A percentile compares a stretch with the other conserved stretches of the same genome.
These are phyloP conservation scores for Ophiostoma ips DNA, from an alignment of 2,329 filamentous ascomycete species.

Conservation along the genomic window DNA sequence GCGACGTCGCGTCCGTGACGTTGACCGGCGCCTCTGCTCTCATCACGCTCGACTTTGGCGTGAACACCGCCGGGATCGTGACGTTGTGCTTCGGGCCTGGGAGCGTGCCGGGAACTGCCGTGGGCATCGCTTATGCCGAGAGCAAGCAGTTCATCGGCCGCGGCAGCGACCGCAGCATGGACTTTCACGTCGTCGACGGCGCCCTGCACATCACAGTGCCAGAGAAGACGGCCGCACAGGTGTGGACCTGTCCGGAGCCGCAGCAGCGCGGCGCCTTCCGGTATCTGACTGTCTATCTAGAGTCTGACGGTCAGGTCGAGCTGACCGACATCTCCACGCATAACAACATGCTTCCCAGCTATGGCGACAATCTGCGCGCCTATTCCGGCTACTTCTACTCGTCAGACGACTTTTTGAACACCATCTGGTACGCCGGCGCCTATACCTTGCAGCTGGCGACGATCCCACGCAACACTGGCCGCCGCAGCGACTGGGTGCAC, in stretches of 20 bases:
- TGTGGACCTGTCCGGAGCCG: background rate
- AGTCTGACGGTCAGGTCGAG: background rate
- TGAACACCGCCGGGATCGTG: background rate
- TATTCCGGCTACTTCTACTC: background rate
- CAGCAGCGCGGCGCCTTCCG: background rate
- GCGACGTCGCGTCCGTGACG: background rate
- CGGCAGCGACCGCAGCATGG: background rate
- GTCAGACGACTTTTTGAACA: background rate
- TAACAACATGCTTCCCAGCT: background rate
- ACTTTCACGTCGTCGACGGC: background rate
- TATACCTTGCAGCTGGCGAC: background rate
- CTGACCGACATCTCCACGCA: background rate
- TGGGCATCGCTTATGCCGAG: background rate
- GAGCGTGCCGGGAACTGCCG: background rate
- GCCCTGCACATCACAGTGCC: background rate
- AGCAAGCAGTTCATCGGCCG: background rate
- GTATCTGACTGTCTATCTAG: background rate
- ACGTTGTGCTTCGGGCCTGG: background rate
- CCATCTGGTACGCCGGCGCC: background rate
- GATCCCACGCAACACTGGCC: background rate
- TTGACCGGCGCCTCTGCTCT: background rate
- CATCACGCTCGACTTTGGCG: background rate
- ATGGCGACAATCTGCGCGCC: background rate
- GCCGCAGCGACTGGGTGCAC: background rate
- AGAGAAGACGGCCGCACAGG: background rate